Evolutionary conservation across 2,329 filamentous ascomycete species (phyloP).

Genomic region (Mariannaea elegans): DNA sequence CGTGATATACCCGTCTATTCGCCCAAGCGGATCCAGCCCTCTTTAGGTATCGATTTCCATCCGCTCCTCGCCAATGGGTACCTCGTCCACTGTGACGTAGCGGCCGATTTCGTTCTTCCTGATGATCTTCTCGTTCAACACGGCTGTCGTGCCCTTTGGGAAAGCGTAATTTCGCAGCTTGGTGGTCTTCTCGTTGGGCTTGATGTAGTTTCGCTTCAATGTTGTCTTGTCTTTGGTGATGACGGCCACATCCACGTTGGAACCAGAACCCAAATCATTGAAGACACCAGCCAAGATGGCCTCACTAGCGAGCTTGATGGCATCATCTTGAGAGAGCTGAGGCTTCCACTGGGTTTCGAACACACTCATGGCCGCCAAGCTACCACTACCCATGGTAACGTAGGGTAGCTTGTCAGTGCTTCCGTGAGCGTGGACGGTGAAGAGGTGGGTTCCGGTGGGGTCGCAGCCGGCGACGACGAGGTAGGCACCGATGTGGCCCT

Average conservation of each 20-base stretch:
- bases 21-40: constrained; percentile 16
- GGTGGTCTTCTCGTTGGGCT: constrained; percentile 86
- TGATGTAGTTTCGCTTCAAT: constrained; percentile 90
- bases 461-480: constrained; percentile 97
- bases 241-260: constrained; percentile 95
- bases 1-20: constrained; percentile 28
- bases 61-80: constrained; percentile 74
- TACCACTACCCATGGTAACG: constrained; percentile 98
- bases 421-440: constrained; percentile 98
- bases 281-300: constrained; percentile 97
- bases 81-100: constrained; percentile 90
- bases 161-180: constrained; percentile 97
- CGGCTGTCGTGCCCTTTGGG: constrained; percentile 89
- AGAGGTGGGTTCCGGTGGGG: constrained; percentile 92
- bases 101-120: constrained; percentile 92
- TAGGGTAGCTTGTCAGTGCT: constrained; percentile 99
- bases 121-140: constrained; percentile 95
- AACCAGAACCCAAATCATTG: constrained; percentile 96
- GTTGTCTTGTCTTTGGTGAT: constrained; percentile 97
- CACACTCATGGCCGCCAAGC: constrained; percentile 94
- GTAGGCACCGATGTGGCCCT: constrained; percentile 97
- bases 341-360: constrained; percentile 97
- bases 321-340: constrained; percentile 78
- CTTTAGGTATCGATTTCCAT: constrained; percentile 73
- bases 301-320: constrained; percentile 82